Evolutionary conservation across 345 rosid species (phyloP).

Genomic region (thale cress (Arabidopsis thaliana)): DNA sequence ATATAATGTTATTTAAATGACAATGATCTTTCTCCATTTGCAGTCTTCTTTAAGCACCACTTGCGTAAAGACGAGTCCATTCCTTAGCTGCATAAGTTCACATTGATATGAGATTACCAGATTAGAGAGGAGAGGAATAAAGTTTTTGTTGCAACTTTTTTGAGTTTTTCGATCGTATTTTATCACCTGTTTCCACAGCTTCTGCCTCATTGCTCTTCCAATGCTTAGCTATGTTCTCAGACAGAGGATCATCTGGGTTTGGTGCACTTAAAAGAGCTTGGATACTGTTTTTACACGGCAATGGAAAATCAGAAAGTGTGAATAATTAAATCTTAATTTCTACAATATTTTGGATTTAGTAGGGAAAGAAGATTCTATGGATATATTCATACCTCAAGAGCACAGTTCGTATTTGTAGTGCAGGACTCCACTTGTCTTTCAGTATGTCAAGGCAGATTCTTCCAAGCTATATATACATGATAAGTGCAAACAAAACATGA

Average conservation of each 20-base stretch:
- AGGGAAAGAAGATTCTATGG: not conserved
- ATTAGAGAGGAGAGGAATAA: not conserved
- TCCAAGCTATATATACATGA: conserved; percentile 73
- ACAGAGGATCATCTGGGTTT: conserved; percentile 97
- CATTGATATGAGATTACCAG: not conserved
- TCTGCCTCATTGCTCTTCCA: conserved; percentile 86
- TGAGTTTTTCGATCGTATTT: not conserved
- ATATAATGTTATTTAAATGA: conserved; percentile 45
- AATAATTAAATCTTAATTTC: not conserved
- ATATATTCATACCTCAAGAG: conserved; percentile 74
- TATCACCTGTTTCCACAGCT: conserved; percentile 50
- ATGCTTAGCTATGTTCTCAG: conserved; percentile 98
- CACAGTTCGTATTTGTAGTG: conserved; percentile 95
- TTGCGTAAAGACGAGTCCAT: conserved; percentile 96
- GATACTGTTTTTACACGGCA: conserved; percentile 46
- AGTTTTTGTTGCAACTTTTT: not conserved
- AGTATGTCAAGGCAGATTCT: conserved; percentile 98
- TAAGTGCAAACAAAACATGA: conserved; percentile 6
- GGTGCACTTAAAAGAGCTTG: conserved; percentile 99
- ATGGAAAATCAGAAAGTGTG: not conserved
- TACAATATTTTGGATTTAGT: not conserved
- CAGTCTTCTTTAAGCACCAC: conserved; percentile 66
- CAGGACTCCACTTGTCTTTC: conserved; percentile 99
- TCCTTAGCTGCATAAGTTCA: conserved; percentile 84
- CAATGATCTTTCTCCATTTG: conserved; percentile 37